Evolutionary conservation across 805 yeast species (phyloP), one percentile per base, ranked within the genome.

Genomic region (Sungouiella blattae): DNA sequence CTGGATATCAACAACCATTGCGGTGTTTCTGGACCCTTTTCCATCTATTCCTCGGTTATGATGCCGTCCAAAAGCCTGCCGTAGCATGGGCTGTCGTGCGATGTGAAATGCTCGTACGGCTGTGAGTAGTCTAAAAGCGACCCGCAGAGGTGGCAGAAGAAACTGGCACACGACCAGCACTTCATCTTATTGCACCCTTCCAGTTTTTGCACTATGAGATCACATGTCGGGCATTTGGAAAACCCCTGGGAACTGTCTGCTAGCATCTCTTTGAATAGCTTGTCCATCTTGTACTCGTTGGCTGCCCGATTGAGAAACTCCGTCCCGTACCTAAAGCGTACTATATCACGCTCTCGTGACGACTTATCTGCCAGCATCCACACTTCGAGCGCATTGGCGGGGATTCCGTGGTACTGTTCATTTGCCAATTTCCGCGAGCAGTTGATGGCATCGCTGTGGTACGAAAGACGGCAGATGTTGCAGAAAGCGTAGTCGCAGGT

Each of bases 161-260:
- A 47, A 0, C 70, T 59, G 4, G 46, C 43, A 41, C 86, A 80
- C 5, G 67, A 56, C 0, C 63, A 43, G 47, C 87, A 79, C 25
- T 62, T 64, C 80, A 80, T 77, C 47, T 75, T 77, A 47, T 78
- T 79, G 52, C 85, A 80, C 4, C 85, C 87, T 44, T 78, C 83
- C 16, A 69, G 58, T 38, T 76, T 67, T 39, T 77, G 76, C 5
- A 77, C 69, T 5, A 69, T 69, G 2, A 69, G 47, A 11, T 55
- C 52, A 47, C 85, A 80, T 4, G 55, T 52, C 0, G 86, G 85
- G 43, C 85, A 80, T 34, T 63, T 53, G 14, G 62, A 65, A 35
- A 73, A 55, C 20, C 67, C 69, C 1, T 67, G 60, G 2, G 61
- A 62, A n/a, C 63, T 67, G 7, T 66, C 63, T 9, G 44, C 47